phyloP scores from a whole-genome alignment of 352 stramenopile genomes.

The Phytophthora cajani region DNA sequence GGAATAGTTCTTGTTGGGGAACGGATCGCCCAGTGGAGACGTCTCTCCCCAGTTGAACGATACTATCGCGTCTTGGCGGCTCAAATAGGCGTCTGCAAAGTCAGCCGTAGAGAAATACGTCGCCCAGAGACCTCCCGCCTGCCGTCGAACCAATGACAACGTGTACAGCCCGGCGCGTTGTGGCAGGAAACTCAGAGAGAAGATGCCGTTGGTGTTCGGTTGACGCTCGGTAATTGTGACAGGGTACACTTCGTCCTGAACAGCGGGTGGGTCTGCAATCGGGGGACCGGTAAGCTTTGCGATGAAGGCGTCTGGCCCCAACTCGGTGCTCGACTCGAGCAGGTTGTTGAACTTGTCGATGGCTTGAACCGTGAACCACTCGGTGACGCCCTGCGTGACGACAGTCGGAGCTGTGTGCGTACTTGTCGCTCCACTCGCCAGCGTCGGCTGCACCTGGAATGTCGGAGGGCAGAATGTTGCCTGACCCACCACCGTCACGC shows the following conservation, averaged over 20 bases:
- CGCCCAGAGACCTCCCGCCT: constrained; percentile 87
- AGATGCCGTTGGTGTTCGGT: constrained; percentile 90
- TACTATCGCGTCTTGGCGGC: constrained; percentile 75
- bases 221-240: constrained; percentile 57
- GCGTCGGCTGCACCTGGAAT: constrained; percentile 84
- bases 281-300: constrained; percentile 57
- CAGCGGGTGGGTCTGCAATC: neutral
- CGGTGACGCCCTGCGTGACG: constrained; percentile 77
- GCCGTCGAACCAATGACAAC: constrained; percentile 77
- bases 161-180: constrained; percentile 83
- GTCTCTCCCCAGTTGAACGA: constrained; percentile 89
- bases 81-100: constrained; percentile 84
- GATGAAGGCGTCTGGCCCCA: constrained; percentile 62
- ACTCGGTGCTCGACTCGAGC: constrained; percentile 81
- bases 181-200: constrained; percentile 81
- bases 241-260: constrained; percentile 36
- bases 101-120: constrained; percentile 92
- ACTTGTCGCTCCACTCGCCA: constrained; percentile 63
- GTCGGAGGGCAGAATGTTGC: constrained; percentile 73
- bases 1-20: constrained; percentile 82
- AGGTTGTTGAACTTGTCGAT: constrained; percentile 93
- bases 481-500: constrained; percentile 55
- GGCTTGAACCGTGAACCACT: constrained; percentile 88
- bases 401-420: constrained; percentile 84
- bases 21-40: constrained; percentile 67